Evolutionary conservation across 1,284 basidiomycete species (phyloP).

Genomic region (Ganoderma lingzhi): DNA sequence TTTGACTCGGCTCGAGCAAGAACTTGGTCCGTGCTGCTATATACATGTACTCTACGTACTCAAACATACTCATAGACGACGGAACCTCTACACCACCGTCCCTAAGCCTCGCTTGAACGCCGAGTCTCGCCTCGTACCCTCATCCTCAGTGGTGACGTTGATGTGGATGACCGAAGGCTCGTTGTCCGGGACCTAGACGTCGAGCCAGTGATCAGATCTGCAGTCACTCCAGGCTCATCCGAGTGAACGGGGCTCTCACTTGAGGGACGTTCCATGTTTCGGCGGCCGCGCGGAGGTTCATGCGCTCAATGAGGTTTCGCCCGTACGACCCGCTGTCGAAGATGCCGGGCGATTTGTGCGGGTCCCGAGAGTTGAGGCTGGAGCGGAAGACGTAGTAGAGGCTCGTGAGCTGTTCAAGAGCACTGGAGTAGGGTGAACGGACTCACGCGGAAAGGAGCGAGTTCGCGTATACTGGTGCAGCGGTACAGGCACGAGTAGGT

Average conservation of each 20-base stretch:
- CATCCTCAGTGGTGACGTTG: conserved; percentile 2
- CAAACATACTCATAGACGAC: background rate
- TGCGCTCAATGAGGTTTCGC: conserved; percentile 9
- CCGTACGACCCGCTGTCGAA: conserved; percentile 9
- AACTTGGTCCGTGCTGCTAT: no score
- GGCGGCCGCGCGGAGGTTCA: conserved; percentile 3
- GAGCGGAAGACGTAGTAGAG: no score
- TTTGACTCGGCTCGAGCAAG: no score
- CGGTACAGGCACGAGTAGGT: background rate
- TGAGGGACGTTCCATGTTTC: conserved; percentile 11
- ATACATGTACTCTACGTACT: no score
- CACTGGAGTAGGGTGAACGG: background rate
- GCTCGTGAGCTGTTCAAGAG: background rate
- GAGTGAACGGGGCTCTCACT: background rate
- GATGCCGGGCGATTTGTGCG: background rate
- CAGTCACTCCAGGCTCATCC: background rate
- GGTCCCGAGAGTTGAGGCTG: conserved; percentile 13
- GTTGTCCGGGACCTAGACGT: background rate
- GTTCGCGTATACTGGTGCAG: background rate
- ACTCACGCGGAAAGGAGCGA: conserved; percentile 1
- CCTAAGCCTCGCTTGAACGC: background rate
- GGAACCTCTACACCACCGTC: background rate
- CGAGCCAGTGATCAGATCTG: background rate
- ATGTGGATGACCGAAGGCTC: background rate
- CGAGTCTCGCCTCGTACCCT: conserved; percentile 7